Evolutionary conservation across 2,329 filamentous ascomycete genomes (phyloP), one percentile per base, ranked within the genome.

Genomic region (Fusarium sp.): DNA sequence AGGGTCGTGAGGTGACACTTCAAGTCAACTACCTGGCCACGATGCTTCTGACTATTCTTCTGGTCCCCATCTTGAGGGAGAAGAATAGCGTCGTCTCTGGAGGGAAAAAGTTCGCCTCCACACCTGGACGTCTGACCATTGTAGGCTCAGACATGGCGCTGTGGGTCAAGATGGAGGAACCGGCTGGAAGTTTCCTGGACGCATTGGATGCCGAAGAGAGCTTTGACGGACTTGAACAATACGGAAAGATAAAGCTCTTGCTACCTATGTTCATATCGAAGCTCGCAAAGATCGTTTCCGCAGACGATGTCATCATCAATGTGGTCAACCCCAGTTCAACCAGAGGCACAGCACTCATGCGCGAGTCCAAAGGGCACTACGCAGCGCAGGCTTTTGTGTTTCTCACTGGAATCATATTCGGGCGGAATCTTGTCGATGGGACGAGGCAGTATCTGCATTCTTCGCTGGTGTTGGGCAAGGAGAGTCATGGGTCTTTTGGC

Each of bases 131-230:
- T 4, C 35, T 82, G 18, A 76, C 73, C 16, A 65, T 81, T 16
- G 77, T 82, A 4, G 69, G 67, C 13, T 82, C 81, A 18, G 80
- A 80, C 38, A 71, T 70, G 42, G 73, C 69, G 10, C 70, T 70
- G 24, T 76, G 64, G 71, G 37, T 59, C 1, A 64, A 74, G 11
- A 37, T 80, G 35, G 65, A 69, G 16, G 74, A 76, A 18, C 42
- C 52, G n/a, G 1, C 38, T 3, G 60, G 40, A 7, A 64, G 60
- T 27, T 8, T 67, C 20, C 22, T 66, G 2, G 50, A 67, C n/a
- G 14, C 31, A 4, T 24, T 64, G 2, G 59, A 63, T n/a, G n/a
- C n/a, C 5, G 11, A 27, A 37, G n/a, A 62, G 7, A 13, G 38
- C 5, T 67, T 63, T 16, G 37, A 63, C 18, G 50, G 59, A 10